phyloP scores from a whole-genome alignment of 2,329 filamentous ascomycete genomes.

The Diplocarpon rosae region DNA sequence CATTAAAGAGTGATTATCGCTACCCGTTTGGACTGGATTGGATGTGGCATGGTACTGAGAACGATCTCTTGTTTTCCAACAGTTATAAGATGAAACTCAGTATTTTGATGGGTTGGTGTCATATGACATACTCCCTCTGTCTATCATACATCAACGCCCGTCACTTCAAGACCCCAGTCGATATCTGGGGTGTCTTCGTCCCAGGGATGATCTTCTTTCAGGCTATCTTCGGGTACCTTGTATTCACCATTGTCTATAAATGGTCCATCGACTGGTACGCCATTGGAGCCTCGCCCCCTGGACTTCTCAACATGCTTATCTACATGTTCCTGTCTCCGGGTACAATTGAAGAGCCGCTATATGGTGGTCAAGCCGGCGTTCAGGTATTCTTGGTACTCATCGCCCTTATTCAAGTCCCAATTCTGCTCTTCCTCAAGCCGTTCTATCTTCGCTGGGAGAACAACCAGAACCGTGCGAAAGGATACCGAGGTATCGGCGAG shows the following conservation, averaged over 20 bases:
- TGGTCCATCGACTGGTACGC: conserved; percentile 81
- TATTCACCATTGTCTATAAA: conserved; percentile 91
- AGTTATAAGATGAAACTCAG: conserved; percentile 99
- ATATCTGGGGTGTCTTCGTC: conserved; percentile 95
- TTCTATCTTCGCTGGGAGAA: conserved; percentile 91
- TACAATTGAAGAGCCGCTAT: conserved; percentile 60
- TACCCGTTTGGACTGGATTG: conserved; percentile 95
- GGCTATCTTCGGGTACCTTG: conserved; percentile 93
- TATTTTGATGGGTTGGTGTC: conserved; percentile 91
- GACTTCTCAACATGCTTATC: conserved; percentile 95
- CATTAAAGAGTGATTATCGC: conserved; percentile 61
- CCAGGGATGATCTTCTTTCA: conserved; percentile 99
- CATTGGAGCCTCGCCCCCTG: conserved; percentile 59
- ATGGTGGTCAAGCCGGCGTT: conserved; percentile 61
- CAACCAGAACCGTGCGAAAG: conserved; percentile 75
- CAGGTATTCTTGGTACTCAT: conserved; percentile 72
- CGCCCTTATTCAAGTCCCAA: conserved; percentile 76
- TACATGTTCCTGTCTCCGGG: conserved; percentile 97
- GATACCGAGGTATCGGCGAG: conserved; percentile 90
- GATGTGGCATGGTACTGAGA: conserved; percentile 94
- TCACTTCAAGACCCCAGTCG: conserved; percentile 89
- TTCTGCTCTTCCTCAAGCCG: conserved; percentile 89
- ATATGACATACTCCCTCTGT: conserved; percentile 98
- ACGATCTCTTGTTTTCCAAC: conserved; percentile 91
- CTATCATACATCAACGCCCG: conserved; percentile 86